Evolutionary conservation across 805 yeast species (phyloP).

Genomic region (Candida maesae): DNA sequence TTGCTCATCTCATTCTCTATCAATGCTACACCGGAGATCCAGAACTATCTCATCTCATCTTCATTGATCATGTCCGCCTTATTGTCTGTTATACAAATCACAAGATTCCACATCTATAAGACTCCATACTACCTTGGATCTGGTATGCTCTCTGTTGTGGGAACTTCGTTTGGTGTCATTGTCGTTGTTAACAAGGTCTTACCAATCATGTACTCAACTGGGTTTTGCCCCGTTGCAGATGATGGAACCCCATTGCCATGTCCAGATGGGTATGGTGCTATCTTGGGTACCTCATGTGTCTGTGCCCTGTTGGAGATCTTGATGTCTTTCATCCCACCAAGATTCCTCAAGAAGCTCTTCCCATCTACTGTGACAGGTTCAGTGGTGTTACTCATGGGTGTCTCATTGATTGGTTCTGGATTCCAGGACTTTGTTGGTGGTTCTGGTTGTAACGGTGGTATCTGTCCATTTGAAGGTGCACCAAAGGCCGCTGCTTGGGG

Average conservation of each 20-base stretch:
- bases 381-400: constrained; percentile 82
- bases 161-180: constrained; percentile 86
- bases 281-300: constrained; percentile 71
- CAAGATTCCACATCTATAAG: constrained; percentile 70
- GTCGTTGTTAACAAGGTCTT: constrained; percentile 73
- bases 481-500: constrained; percentile 73
- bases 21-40: constrained; percentile 45
- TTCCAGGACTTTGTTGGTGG: constrained; percentile 90
- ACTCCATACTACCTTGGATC: constrained; percentile 86
- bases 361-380: constrained; percentile 94
- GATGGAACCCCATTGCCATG: constrained; percentile 74
- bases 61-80: constrained; percentile 69
- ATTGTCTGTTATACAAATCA: constrained; percentile 70
- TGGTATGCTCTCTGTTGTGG: constrained; percentile 84
- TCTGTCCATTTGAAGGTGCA: constrained; percentile 49
- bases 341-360: constrained; percentile 63
- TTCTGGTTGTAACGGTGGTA: constrained; percentile 51
- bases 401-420: constrained; percentile 64
- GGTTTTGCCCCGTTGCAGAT: constrained; percentile 58
- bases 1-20: constrained; percentile 64
- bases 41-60: constrained; percentile 69
- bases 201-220: constrained; percentile 74
- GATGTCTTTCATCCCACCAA: constrained; percentile 76
- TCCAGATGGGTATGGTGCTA: constrained; percentile 85
- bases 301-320: constrained; percentile 72